Conservation (phyloP, 495 filamentous ascomycete species). For the Lophiotrema nucula region DNA sequence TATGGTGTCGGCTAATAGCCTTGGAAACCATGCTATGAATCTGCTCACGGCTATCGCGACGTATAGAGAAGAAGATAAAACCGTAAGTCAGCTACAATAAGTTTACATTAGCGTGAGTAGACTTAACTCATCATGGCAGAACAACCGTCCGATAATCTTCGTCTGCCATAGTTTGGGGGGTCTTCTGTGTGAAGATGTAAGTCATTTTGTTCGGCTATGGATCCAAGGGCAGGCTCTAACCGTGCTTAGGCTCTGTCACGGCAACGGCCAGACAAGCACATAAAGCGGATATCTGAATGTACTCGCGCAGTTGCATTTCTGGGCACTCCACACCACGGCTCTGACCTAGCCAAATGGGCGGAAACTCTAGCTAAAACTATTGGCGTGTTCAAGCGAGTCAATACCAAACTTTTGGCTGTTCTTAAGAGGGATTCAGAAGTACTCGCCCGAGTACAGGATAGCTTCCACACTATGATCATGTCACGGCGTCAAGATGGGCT, state of each 20-base stretch:
- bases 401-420: slow-evolving; percentile 17
- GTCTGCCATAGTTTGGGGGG: slow-evolving; percentile 41
- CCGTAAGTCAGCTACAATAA: no score
- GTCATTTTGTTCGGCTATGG: slow-evolving; percentile 18
- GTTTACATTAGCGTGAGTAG: no score
- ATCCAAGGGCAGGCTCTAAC: slow-evolving; percentile 12
- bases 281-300: neutral
- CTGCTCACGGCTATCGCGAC: slow-evolving; percentile 26
- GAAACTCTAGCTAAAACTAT: slow-evolving; percentile 25
- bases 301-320: slow-evolving; percentile 11
- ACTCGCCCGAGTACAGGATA: slow-evolving; percentile 43
- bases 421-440: slow-evolving; percentile 35
- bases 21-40: slow-evolving; percentile 33
- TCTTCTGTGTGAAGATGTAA: slow-evolving; percentile 41
- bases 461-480: slow-evolving; percentile 42
- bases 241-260: neutral
- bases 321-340: slow-evolving; percentile 16
- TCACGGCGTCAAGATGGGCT: slow-evolving; percentile 22
- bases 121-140: slow-evolving; percentile 8
- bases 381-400: slow-evolving; percentile 23
- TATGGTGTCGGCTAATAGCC: slow-evolving; percentile 32
- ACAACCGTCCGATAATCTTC: slow-evolving; percentile 36
- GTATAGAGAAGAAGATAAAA: slow-evolving; percentile 28
- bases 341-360: slow-evolving; percentile 15
- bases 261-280: slow-evolving; percentile 8